Evolutionary conservation across 2,329 filamentous ascomycete genomes (phyloP), one percentile per base, ranked within the genome.

Genomic region (Hymenoscyphus occultus): DNA sequence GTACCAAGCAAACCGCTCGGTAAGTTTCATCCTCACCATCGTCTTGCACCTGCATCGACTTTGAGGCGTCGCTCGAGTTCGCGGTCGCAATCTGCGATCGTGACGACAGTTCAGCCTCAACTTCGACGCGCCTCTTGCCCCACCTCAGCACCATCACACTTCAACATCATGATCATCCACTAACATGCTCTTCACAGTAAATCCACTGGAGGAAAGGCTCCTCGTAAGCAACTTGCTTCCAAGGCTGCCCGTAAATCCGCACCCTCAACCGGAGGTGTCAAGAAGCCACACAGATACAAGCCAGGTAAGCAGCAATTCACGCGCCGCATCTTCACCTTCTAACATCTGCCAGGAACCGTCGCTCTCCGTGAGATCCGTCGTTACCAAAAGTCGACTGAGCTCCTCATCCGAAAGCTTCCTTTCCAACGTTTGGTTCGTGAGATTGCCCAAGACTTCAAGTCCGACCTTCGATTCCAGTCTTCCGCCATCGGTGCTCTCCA

Each of bases 381-480:
- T 78, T 98, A 98, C 86, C 94, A 98, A 84, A 96, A 96, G 84
- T 92, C 90, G 71, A 97, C 94, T 61, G 93, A 98, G 83, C 89
- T 99, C 61, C 84, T 99, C 75, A 93, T 99, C 82, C 89, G 92
- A 82, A 98, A 97, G 86, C 90, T 97, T 70, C 95, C 95, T 68
- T 99, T 99, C 86, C 92, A 97, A 84, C 91, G 95, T 79, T 84
- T 99, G 78, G 95, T 97, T 71, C 92, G 93, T 85, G 93, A 99
- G 84, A 97, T 98, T 69, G 93, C 93, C 48, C 90, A 96, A 80
- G 91, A 96, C 82, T 93, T 97, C 86, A 96, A 96, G 84, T 93
- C 91, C 74, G 91, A 96, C 72, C 90, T 96, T 69, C 91, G 93
- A 78, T 99, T 97, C 92, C 95, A 99, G 85, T 96, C 92, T 31